phyloP scores from a whole-genome alignment of 306 rosid species.

The Ceratonia siliqua region DNA sequence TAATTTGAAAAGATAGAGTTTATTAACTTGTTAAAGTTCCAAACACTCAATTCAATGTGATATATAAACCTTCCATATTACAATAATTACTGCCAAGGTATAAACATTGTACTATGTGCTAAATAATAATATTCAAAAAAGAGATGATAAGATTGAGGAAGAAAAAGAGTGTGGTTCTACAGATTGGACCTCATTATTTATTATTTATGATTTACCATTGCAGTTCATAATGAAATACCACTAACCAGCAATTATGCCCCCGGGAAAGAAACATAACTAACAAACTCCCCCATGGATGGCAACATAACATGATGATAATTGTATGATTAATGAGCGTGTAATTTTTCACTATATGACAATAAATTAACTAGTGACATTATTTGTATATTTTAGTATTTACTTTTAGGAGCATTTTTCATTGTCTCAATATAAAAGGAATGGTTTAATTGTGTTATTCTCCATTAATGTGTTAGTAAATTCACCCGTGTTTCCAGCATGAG shows the following conservation, averaged over 20 bases:
- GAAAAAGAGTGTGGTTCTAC: constrained; percentile 26
- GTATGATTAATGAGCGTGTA: too few relatives aligned
- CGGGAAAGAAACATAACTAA: constrained; percentile 25
- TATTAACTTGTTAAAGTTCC: background rate
- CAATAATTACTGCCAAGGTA: background rate
- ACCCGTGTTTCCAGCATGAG: too few relatives aligned
- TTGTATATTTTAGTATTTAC: too few relatives aligned
- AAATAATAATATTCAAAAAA: constrained; percentile 3
- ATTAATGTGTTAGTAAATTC: too few relatives aligned
- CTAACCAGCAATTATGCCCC: constrained; percentile 28
- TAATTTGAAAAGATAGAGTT: background rate
- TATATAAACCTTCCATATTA: background rate
- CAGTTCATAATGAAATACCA: constrained; percentile 21
- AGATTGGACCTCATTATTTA: constrained; percentile 19
- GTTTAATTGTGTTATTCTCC: too few relatives aligned
- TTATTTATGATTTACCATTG: constrained; percentile 6
- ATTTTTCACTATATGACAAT: too few relatives aligned
- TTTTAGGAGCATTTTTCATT: too few relatives aligned
- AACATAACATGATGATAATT: background rate
- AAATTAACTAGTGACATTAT: too few relatives aligned
- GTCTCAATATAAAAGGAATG: too few relatives aligned
- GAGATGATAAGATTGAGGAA: constrained; percentile 13
- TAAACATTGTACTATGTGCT: background rate
- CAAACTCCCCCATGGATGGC: background rate
- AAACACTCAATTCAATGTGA: background rate